phyloP scores from a whole-genome alignment of 371 early-diverging fungal species.

The Saksenaea vasiformis region DNA sequence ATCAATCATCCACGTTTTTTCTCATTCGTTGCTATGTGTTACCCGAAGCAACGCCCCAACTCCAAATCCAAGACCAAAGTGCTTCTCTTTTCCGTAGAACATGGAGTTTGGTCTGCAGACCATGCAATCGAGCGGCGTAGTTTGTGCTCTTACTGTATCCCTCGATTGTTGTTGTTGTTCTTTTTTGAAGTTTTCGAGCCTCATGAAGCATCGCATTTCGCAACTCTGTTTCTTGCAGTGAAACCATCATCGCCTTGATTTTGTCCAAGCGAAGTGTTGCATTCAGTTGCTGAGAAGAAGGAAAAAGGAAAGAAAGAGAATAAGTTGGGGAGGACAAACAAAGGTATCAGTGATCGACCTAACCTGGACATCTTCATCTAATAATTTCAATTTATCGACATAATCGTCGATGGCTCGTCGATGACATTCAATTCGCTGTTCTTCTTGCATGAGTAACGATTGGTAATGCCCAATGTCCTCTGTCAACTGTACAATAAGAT shows the following conservation, averaged over 20 bases:
- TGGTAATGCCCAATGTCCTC: constrained; percentile 10
- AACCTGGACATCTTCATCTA: constrained; percentile 14
- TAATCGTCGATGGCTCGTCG: constrained; percentile 12
- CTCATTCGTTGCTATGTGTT: neutral
- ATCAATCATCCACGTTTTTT: neutral
- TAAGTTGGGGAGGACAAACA: neutral
- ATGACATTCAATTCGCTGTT: constrained; percentile 8
- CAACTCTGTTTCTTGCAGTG: constrained; percentile 6
- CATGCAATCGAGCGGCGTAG: constrained; percentile 7
- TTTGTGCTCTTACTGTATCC: constrained; percentile 15
- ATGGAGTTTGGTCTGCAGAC: constrained; percentile 9
- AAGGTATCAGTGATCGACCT: neutral
- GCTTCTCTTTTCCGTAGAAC: constrained; percentile 13
- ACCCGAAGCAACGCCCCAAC: constrained; percentile 14
- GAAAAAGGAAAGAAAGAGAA: neutral
- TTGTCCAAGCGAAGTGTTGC: constrained; percentile 9
- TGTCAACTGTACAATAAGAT: constrained; percentile 9
- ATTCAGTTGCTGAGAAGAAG: constrained; percentile 8
- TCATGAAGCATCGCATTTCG: constrained; percentile 12
- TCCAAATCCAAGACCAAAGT: constrained; percentile 10
- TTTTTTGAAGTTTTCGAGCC: constrained; percentile 14
- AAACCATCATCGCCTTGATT: constrained; percentile 10
- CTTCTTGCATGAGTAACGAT: constrained; percentile 10
- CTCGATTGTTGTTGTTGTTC: constrained; percentile 12
- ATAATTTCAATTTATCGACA: constrained; percentile 5